Evolutionary conservation across 805 yeast species (phyloP).

Genomic region (Cyberlindnera maritima): DNA sequence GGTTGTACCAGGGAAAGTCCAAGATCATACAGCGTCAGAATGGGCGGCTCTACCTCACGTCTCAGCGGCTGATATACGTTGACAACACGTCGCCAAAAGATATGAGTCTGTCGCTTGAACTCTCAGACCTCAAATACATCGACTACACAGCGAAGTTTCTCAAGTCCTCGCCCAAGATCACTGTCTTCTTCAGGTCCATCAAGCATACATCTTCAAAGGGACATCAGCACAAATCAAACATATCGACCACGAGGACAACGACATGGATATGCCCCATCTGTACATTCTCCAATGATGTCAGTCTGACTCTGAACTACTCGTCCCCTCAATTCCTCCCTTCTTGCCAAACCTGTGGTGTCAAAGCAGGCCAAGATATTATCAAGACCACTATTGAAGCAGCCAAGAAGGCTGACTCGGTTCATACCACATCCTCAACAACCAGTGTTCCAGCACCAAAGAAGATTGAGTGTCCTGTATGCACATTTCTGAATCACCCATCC

Average conservation of each 20-base stretch:
- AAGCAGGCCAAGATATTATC: slow-evolving; percentile 37
- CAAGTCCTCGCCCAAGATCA: slow-evolving; percentile 77
- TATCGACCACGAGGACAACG: slow-evolving; percentile 9
- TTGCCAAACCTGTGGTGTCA: slow-evolving; percentile 66
- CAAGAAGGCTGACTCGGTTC: not conserved
- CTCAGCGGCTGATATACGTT: slow-evolving; percentile 68
- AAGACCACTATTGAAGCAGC: slow-evolving; percentile 29
- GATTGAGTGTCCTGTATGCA: slow-evolving; percentile 53
- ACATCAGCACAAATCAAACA: not conserved
- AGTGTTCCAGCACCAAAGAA: not conserved
- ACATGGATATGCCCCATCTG: slow-evolving; percentile 91
- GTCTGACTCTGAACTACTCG: slow-evolving; percentile 28
- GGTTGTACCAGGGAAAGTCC: slow-evolving; percentile 74
- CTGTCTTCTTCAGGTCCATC: slow-evolving; percentile 33
- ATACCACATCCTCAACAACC: not conserved
- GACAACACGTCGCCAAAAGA: slow-evolving; percentile 44
- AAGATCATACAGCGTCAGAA: slow-evolving; percentile 62
- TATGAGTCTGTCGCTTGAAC: slow-evolving; percentile 46
- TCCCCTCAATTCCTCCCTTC: slow-evolving; percentile 35
- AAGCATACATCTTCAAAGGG: not conserved
- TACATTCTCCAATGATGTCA: slow-evolving; percentile 55
- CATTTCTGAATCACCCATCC: slow-evolving; percentile 82
- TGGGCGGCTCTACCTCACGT: slow-evolving; percentile 80
- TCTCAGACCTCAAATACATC: slow-evolving; percentile 38
- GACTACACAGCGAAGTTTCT: slow-evolving; percentile 57